phyloP scores from a whole-genome alignment of 345 rosid species.

The Streptanthus diversifolius region DNA sequence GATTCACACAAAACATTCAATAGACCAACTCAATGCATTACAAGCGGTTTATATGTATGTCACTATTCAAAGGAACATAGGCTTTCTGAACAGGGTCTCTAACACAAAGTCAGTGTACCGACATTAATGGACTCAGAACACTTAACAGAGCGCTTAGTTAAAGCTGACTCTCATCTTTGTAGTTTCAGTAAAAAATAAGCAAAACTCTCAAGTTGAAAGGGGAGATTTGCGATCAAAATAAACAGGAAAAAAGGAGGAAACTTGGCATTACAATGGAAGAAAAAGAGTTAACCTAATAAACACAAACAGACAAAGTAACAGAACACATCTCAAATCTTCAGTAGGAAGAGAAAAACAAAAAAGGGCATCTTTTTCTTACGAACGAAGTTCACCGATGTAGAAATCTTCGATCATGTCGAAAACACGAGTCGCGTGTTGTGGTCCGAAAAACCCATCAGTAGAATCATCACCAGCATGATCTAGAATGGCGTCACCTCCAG shows the following conservation, averaged over 20 bases:
- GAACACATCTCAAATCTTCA: constrained; percentile 1
- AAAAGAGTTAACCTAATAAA: background rate
- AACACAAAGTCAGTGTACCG: background rate
- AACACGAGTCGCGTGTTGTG: constrained; percentile 75
- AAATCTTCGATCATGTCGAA: constrained; percentile 86
- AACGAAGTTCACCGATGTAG: constrained; percentile 60
- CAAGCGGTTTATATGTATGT: background rate
- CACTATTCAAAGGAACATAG: background rate
- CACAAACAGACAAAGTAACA: background rate
- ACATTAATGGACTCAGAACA: background rate
- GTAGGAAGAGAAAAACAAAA: background rate
- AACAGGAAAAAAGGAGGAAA: background rate
- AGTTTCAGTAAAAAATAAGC: background rate
- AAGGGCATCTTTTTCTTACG: background rate
- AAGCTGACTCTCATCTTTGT: background rate
- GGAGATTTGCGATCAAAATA: background rate
- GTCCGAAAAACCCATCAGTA: constrained; percentile 88
- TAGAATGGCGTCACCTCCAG: constrained; percentile 93
- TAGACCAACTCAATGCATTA: background rate
- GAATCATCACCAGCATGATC: constrained; percentile 92
- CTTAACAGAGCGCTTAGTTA: background rate
- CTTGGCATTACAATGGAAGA: constrained; percentile 7
- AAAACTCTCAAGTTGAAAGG: background rate
- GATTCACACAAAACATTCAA: background rate
- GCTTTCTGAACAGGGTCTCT: background rate